A percentile compares a stretch with the other conserved stretches of the same genome.
phyloP scores from a whole-genome alignment of 805 yeast species.

The Nadsonia fulvescens region DNA sequence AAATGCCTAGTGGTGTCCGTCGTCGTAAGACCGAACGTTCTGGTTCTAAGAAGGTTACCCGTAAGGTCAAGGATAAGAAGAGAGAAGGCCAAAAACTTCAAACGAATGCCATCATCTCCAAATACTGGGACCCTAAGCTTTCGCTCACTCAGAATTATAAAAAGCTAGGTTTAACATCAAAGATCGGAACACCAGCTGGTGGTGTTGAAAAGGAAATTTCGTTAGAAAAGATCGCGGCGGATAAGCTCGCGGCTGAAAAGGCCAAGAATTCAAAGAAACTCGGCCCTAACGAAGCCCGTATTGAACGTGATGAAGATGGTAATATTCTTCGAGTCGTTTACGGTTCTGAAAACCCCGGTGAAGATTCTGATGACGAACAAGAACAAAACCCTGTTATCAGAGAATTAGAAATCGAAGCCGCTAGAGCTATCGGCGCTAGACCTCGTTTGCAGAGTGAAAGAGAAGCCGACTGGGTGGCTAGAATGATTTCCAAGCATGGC shows the following conservation, averaged over 20 bases:
- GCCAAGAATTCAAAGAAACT: constrained; percentile 30
- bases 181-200: constrained; percentile 54
- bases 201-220: constrained; percentile 47
- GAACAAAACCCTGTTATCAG: constrained; percentile 22
- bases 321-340: constrained; percentile 49
- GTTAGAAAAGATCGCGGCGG: constrained; percentile 11
- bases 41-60: constrained; percentile 48
- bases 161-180: constrained; percentile 55
- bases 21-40: constrained; percentile 70
- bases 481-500: constrained; percentile 59
- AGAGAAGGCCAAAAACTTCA: too few relatives aligned
- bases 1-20: constrained; percentile 40
- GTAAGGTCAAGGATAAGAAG: constrained; percentile 52
- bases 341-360: constrained; percentile 31
- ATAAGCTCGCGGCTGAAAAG: constrained; percentile 17
- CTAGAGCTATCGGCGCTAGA: constrained; percentile 21
- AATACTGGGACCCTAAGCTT: constrained; percentile 71
- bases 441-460: constrained; percentile 48
- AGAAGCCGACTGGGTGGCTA: constrained; percentile 55
- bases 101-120: constrained; percentile 77
- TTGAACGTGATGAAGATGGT: constrained; percentile 52
- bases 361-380: constrained; percentile 13
- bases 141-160: constrained; percentile 80
- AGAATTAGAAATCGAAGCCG: constrained; percentile 48
- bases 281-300: constrained; percentile 35